A percentile compares a stretch with the other conserved stretches of the same genome.
Evolutionary conservation across 352 stramenopile species (phyloP).

Genomic region (Globisporangium recalcitrans): DNA sequence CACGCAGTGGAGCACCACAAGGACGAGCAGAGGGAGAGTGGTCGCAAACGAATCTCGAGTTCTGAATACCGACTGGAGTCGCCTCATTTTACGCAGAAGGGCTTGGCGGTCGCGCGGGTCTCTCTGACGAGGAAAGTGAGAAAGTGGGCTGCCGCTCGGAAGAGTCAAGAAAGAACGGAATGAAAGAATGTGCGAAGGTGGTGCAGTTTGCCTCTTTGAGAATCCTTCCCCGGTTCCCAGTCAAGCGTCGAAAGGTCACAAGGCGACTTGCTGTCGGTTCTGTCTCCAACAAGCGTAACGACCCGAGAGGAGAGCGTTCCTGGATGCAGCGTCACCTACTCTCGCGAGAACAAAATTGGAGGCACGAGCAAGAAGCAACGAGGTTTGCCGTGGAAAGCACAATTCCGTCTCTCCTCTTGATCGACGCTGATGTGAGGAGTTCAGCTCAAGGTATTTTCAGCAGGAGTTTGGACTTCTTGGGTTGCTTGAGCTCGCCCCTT

Average conservation of each 20-base stretch:
- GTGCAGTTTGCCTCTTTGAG: neutral
- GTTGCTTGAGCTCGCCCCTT: too few relatives aligned
- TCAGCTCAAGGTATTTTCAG: too few relatives aligned
- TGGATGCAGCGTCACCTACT: neutral
- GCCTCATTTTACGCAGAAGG: neutral
- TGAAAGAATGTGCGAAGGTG: neutral
- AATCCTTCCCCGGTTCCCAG: neutral
- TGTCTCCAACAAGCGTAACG: neutral
- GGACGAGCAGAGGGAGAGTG: neutral
- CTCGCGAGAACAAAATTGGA: neutral
- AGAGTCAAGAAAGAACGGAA: neutral
- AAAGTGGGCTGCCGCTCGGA: neutral
- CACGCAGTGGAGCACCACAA: neutral
- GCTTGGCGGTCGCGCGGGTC: neutral
- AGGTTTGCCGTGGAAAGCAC: too few relatives aligned
- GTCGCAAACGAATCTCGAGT: neutral
- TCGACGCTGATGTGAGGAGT: too few relatives aligned
- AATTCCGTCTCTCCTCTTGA: too few relatives aligned
- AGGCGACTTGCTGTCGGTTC: neutral
- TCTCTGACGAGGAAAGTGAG: neutral
- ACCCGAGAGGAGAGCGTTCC: neutral
- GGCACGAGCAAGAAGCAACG: neutral
- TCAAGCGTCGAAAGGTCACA: neutral
- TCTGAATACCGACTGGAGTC: neutral
- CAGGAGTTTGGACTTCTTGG: too few relatives aligned